Evolutionary conservation across 2,329 filamentous ascomycete species (phyloP).

Genomic region (Trichophyton benhamiae): DNA sequence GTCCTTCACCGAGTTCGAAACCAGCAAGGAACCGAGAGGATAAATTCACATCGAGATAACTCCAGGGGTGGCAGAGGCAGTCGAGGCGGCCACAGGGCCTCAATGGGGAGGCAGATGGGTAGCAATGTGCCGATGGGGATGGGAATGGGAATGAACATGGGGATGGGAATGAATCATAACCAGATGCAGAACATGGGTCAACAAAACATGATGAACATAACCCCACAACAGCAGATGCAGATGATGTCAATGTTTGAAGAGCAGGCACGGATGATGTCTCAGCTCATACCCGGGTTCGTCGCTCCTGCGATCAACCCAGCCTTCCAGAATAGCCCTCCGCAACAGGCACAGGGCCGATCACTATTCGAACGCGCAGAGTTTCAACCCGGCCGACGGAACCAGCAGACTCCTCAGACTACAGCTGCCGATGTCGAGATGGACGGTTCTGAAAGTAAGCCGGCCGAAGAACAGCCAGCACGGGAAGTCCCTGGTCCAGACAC

Average conservation of each 20-base stretch:
- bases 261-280: slow-evolving; percentile 74
- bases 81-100: slow-evolving; percentile 33
- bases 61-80: slow-evolving; percentile 58
- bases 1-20: slow-evolving; percentile 68
- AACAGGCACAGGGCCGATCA: slow-evolving; percentile 43
- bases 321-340: slow-evolving; percentile 37
- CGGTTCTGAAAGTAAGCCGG: slow-evolving; percentile 29
- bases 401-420: slow-evolving; percentile 10
- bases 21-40: slow-evolving; percentile 59
- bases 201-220: slow-evolving; percentile 45
- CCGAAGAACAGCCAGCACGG: slow-evolving; percentile 18
- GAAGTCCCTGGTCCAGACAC: slow-evolving; percentile 48
- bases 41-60: slow-evolving; percentile 66
- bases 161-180: slow-evolving; percentile 16
- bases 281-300: slow-evolving; percentile 49
- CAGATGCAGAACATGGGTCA: slow-evolving; percentile 29
- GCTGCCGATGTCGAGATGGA: slow-evolving; percentile 20
- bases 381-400: slow-evolving; percentile 20
- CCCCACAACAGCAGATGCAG: slow-evolving; percentile 57
- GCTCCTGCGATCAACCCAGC: slow-evolving; percentile 42
- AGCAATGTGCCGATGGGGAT: slow-evolving; percentile 24
- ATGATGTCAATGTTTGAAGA: slow-evolving; percentile 71
- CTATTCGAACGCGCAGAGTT: slow-evolving; percentile 59
- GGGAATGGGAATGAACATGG: slow-evolving; percentile 30
- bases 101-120: slow-evolving; percentile 30